phyloP scores from a whole-genome alignment of 768 basidiomycete species.

The Rhodocollybia butyracea region DNA sequence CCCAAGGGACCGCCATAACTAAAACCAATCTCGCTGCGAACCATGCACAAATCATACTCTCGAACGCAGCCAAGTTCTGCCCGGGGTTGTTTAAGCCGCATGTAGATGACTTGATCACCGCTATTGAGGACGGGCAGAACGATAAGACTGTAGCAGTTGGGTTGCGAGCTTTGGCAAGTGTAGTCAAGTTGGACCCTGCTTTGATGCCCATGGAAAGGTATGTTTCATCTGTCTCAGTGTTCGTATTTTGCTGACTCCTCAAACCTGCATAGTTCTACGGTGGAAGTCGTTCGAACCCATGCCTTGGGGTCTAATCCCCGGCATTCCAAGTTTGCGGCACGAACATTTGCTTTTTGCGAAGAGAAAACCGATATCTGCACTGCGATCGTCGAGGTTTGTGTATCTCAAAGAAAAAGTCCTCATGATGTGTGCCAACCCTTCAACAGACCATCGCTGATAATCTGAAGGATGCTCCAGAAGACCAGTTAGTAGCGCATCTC shows the following conservation, averaged over 20 bases:
- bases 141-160: slow-evolving; percentile 55
- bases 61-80: slow-evolving; percentile 68
- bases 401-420: background rate
- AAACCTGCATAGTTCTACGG: slow-evolving; percentile 46
- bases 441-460: slow-evolving; percentile 55
- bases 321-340: slow-evolving; percentile 84
- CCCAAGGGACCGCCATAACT: slow-evolving; percentile 31
- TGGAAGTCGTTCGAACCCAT: slow-evolving; percentile 60
- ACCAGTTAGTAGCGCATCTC: slow-evolving; percentile 60
- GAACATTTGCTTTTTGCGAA: slow-evolving; percentile 61
- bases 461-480: slow-evolving; percentile 44
- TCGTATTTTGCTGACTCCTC: background rate
- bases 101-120: slow-evolving; percentile 70
- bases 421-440: background rate
- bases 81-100: slow-evolving; percentile 74
- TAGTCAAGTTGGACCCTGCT: slow-evolving; percentile 50
- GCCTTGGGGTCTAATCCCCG: slow-evolving; percentile 55
- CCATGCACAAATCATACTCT: slow-evolving; percentile 51
- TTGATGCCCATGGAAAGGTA: slow-evolving; percentile 65
- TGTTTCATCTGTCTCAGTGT: slow-evolving; percentile 23
- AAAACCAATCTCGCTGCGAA: slow-evolving; percentile 30
- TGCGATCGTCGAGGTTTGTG: slow-evolving; percentile 62
- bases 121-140: slow-evolving; percentile 60
- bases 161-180: slow-evolving; percentile 73
- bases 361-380: slow-evolving; percentile 47